Percentiles rank a stretch among this genome's conserved stretches.
These are phyloP conservation scores for Xylariales sp. DNA, from an alignment of 2,329 filamentous ascomycete genomes.

Conservation along the genomic window DNA sequence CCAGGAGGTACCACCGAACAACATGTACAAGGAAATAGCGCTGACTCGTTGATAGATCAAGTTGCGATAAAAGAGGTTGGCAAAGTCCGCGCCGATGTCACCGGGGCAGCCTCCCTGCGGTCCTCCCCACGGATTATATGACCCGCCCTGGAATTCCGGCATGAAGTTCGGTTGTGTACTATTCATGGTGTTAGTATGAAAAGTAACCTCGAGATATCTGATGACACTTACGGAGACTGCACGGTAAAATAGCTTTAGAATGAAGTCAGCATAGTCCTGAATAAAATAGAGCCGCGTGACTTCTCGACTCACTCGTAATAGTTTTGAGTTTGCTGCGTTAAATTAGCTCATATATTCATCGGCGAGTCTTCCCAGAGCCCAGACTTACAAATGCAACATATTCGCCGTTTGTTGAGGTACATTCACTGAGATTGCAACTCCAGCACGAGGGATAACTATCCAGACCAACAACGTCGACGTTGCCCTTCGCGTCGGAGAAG, in stretches of 20 bases:
- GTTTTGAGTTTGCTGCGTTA: slow-evolving; percentile 38
- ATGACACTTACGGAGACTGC: slow-evolving; percentile 48
- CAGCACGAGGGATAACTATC: slow-evolving; percentile 69
- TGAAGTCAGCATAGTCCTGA: neutral
- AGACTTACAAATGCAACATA: slow-evolving; percentile 64
- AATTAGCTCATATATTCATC: neutral
- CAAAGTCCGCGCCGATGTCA: slow-evolving; percentile 69
- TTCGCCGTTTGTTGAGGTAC: slow-evolving; percentile 68
- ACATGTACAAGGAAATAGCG: slow-evolving; percentile 72
- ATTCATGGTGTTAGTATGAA: neutral
- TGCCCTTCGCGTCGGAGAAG: slow-evolving; percentile 65
- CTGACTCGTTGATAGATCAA: slow-evolving; percentile 70
- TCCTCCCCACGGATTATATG: slow-evolving; percentile 71
- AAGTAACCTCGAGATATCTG: neutral
- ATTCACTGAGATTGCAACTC: slow-evolving; percentile 72
- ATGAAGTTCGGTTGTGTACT: slow-evolving; percentile 64
- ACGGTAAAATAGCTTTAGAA: slow-evolving; percentile 47
- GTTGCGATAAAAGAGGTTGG: slow-evolving; percentile 72
- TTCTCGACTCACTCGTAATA: slow-evolving; percentile 42
- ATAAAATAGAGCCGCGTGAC: neutral
- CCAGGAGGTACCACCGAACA: slow-evolving; percentile 74
- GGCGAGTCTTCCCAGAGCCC: slow-evolving; percentile 24
- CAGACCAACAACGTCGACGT: slow-evolving; percentile 64
- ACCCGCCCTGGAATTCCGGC: slow-evolving; percentile 70
- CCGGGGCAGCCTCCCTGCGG: slow-evolving; percentile 65